Conservation (phyloP, 2,329 filamentous ascomycete species). For the Apiospora kogelbergensis region DNA sequence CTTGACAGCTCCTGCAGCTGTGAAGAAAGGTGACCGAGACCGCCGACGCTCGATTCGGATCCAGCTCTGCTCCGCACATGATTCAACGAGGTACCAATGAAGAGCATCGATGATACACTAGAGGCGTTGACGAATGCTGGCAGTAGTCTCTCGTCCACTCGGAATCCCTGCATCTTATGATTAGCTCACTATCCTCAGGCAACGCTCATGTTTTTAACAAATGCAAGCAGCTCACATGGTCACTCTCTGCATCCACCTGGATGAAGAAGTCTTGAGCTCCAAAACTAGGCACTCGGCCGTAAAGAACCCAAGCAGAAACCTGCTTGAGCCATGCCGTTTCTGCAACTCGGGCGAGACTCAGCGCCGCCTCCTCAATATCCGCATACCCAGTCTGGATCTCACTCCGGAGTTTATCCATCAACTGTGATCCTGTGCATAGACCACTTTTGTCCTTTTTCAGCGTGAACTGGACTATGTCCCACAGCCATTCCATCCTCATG, state of each 20-base stretch:
- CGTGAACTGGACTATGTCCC: slow-evolving; percentile 71
- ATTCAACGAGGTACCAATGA: slow-evolving; percentile 86
- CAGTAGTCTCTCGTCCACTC: slow-evolving; percentile 58
- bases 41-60: slow-evolving; percentile 43
- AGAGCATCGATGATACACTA: slow-evolving; percentile 81
- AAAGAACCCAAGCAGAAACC: slow-evolving; percentile 85
- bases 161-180: slow-evolving; percentile 50
- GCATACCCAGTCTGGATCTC: slow-evolving; percentile 86
- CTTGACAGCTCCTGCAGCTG: slow-evolving; percentile 70
- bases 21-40: slow-evolving; percentile 61
- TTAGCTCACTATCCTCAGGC: background rate
- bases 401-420: slow-evolving; percentile 75
- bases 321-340: slow-evolving; percentile 93
- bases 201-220: background rate
- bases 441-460: slow-evolving; percentile 37
- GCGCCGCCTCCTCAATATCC: slow-evolving; percentile 77
- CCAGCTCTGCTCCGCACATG: slow-evolving; percentile 66
- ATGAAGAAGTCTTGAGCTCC: slow-evolving; percentile 89
- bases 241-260: slow-evolving; percentile 44
- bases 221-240: slow-evolving; percentile 34
- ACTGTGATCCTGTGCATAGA: slow-evolving; percentile 63
- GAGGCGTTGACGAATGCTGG: slow-evolving; percentile 76
- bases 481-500: slow-evolving; percentile 82
- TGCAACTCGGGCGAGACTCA: slow-evolving; percentile 71
- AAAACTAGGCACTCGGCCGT: slow-evolving; percentile 77